Evolutionary conservation across 116 monocot genomes (phyloP).

Genomic region (Thalassia testudinum): DNA sequence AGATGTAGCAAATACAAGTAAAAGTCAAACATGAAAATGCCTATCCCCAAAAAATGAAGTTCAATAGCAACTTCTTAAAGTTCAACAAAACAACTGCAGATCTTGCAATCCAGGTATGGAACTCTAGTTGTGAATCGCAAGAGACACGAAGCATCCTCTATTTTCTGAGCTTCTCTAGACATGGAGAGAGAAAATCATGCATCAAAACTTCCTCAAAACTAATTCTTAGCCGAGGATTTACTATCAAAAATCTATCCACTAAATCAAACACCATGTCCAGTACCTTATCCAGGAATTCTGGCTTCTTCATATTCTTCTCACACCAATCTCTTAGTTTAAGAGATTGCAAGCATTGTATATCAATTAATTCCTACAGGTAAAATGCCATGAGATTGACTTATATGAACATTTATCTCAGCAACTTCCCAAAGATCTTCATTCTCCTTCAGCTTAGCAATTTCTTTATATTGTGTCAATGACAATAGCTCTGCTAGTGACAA

Average conservation of each 20-base stretch:
- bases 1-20: no score
- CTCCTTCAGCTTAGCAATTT: conserved; percentile 82
- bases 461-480: conserved; percentile 42
- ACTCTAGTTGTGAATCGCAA: conserved; percentile 18
- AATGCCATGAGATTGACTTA: no score
- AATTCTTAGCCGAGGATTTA: conserved; percentile 58
- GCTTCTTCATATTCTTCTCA: conserved; percentile 34
- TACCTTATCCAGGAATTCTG: conserved; percentile 37
- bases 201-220: conserved; percentile 66
- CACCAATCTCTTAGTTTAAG: conserved; percentile 61
- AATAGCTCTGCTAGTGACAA: no score
- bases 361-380: conserved; percentile 39
- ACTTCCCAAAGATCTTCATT: conserved; percentile 97
- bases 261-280: conserved; percentile 61
- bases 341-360: conserved; percentile 31
- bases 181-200: conserved; percentile 70
- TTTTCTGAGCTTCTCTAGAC: conserved; percentile 43
- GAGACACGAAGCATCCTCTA: conserved; percentile 29
- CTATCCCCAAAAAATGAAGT: no score
- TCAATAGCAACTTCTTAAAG: no score
- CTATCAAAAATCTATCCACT: conserved; percentile 57
- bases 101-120: conserved; percentile 13
- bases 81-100: no score
- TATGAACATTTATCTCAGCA: conserved; percentile 40
- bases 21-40: no score